These are phyloP conservation scores for Sphagnurus paluster DNA, from an alignment of 1,284 basidiomycete species.

Conservation along the genomic window DNA sequence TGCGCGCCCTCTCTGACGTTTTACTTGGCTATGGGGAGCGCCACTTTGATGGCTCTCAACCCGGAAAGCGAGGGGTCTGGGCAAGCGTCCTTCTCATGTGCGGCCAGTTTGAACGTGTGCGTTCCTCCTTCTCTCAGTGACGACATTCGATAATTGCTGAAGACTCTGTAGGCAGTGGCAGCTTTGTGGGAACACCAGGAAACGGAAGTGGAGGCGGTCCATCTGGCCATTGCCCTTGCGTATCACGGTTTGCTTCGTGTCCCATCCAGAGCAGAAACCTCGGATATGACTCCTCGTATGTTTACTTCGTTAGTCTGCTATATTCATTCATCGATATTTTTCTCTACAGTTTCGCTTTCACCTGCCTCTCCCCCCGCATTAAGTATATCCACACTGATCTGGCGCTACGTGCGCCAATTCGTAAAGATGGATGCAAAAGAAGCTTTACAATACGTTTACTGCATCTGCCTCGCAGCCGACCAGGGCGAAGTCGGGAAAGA, in stretches of 20 bases:
- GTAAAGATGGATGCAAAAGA: slow-evolving; percentile 90
- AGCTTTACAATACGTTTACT: slow-evolving; percentile 95
- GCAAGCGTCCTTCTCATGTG: slow-evolving; percentile 90
- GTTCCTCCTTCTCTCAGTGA: slow-evolving; percentile 25
- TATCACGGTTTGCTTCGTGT: slow-evolving; percentile 94
- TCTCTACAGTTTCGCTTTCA: slow-evolving; percentile 58
- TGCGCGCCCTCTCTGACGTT: slow-evolving; percentile 79
- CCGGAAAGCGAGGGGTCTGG: slow-evolving; percentile 73
- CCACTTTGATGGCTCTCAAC: slow-evolving; percentile 83
- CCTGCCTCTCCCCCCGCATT: slow-evolving; percentile 67
- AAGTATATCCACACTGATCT: slow-evolving; percentile 85
- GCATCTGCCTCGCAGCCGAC: slow-evolving; percentile 82
- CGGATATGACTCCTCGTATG: slow-evolving; percentile 82
- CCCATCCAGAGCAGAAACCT: slow-evolving; percentile 75
- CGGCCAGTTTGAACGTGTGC: slow-evolving; percentile 90
- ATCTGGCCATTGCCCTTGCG: slow-evolving; percentile 88
- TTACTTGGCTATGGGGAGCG: slow-evolving; percentile 87
- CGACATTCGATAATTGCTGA: slow-evolving; percentile 4
- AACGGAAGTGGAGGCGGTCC: slow-evolving; percentile 92
- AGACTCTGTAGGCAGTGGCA: slow-evolving; percentile 69
- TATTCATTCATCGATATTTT: not conserved
- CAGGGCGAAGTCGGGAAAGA: slow-evolving; percentile 75
- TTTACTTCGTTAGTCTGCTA: slow-evolving; percentile 16
- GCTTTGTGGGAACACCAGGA: slow-evolving; percentile 88
- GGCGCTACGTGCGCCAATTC: slow-evolving; percentile 92